These are phyloP conservation scores for Pseudoturritis turrita DNA, from an alignment of 345 rosid species.

Conservation along the genomic window DNA sequence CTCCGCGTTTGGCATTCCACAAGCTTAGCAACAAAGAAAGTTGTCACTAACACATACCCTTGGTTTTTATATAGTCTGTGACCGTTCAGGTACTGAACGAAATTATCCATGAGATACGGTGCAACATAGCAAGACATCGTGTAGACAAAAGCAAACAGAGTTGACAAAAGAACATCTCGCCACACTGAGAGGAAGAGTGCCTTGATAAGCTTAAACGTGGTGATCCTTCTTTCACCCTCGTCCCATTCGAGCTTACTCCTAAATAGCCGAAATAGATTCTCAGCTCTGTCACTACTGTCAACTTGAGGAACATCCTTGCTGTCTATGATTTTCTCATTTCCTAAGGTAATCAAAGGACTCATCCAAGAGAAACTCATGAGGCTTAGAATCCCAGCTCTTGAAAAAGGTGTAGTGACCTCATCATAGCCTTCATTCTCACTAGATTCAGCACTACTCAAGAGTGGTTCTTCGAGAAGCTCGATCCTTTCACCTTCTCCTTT, in stretches of 20 bases:
- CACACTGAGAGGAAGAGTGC: slow-evolving; percentile 33
- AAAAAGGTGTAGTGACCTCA: slow-evolving; percentile 28
- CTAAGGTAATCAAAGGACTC: slow-evolving; percentile 33
- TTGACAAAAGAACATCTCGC: slow-evolving; percentile 34
- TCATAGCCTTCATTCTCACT: slow-evolving; percentile 14
- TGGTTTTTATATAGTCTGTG: slow-evolving; percentile 31
- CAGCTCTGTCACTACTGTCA: slow-evolving; percentile 32
- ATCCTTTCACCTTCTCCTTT: slow-evolving; percentile 24
- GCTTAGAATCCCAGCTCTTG: slow-evolving; percentile 41
- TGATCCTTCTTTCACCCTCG: slow-evolving; percentile 30
- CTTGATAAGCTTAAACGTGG: slow-evolving; percentile 34
- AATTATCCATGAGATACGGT: slow-evolving; percentile 42
- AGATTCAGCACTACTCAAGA: slow-evolving; percentile 25
- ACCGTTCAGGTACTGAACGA: slow-evolving; percentile 50
- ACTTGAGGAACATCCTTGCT: slow-evolving; percentile 46
- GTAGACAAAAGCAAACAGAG: slow-evolving; percentile 26
- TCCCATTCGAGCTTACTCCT: slow-evolving; percentile 33
- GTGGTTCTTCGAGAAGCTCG: slow-evolving; percentile 41
- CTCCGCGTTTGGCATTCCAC: slow-evolving; percentile 52
- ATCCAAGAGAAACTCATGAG: slow-evolving; percentile 45
- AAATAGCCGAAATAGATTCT: slow-evolving; percentile 22
- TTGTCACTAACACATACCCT: slow-evolving; percentile 42
- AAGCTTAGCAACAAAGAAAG: slow-evolving; percentile 47
- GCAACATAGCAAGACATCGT: slow-evolving; percentile 39
- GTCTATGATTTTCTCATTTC: slow-evolving; percentile 40